phyloP scores from a whole-genome alignment of 306 rosid genomes.

The Notholithocarpus densiflorus region DNA sequence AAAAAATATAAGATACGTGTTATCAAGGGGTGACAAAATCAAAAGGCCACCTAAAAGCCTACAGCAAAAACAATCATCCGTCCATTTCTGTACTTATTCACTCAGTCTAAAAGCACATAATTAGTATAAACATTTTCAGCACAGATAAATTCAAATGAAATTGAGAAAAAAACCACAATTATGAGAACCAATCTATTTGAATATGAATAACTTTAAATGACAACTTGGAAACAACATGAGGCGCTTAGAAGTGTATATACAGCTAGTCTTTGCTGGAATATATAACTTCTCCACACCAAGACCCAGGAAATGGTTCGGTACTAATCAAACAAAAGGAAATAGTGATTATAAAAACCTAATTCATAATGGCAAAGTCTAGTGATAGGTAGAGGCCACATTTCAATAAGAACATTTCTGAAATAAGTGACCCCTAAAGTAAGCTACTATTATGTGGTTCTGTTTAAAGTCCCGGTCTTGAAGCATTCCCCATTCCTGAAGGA shows the following conservation, averaged over 20 bases:
- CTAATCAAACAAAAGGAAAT: constrained; percentile 18
- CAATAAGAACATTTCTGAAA: constrained; percentile 30
- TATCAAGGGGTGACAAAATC: neutral
- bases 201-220: neutral
- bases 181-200: neutral
- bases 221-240: neutral
- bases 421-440: constrained; percentile 16
- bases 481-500: constrained; percentile 7
- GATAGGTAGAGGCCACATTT: constrained; percentile 32
- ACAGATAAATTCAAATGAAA: neutral
- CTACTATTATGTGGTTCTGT: constrained; percentile 7
- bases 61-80: neutral
- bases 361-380: constrained; percentile 23
- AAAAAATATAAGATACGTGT: neutral
- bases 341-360: constrained; percentile 25
- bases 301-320: constrained; percentile 13
- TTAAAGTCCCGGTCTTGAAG: constrained; percentile 19
- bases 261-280: constrained; percentile 2
- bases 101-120: neutral
- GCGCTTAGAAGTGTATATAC: constrained; percentile 7
- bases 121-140: neutral
- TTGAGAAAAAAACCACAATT: neutral
- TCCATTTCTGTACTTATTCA: neutral
- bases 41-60: neutral
- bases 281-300: constrained; percentile 30